Conservation (phyloP, 2,329 filamentous ascomycete species). For the Orbilia quercus region DNA sequence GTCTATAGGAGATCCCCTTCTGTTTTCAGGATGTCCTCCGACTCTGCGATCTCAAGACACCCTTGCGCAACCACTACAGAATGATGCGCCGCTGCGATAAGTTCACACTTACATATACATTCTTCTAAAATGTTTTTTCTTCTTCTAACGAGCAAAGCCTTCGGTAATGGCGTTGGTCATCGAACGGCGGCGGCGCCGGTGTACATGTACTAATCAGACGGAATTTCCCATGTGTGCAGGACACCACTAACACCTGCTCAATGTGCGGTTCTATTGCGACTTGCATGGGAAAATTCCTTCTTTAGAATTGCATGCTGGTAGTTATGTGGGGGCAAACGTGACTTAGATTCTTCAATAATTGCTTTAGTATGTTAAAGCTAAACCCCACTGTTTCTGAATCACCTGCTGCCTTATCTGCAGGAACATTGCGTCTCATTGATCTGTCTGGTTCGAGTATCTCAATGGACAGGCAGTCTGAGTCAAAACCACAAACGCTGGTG, state of each 20-base stretch:
- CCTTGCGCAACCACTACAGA: background rate
- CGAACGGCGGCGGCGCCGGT: background rate
- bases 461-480: background rate
- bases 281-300: background rate
- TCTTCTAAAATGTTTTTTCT: background rate
- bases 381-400: background rate
- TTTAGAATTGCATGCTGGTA: background rate
- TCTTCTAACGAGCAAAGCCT: background rate
- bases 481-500: slow-evolving; percentile 2
- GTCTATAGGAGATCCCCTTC: slow-evolving; percentile 3
- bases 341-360: background rate
- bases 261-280: slow-evolving; percentile 3
- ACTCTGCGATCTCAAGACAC: slow-evolving; percentile 6
- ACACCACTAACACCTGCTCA: slow-evolving; percentile 13
- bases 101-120: background rate
- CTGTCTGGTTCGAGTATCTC: slow-evolving; percentile 7
- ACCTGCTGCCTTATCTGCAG: slow-evolving; percentile 51
- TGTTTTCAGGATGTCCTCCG: slow-evolving; percentile 5
- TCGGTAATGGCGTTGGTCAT: slow-evolving; percentile 4
- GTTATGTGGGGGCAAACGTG: slow-evolving; percentile 13
- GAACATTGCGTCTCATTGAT: slow-evolving; percentile 17
- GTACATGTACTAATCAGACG: no score
- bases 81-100: background rate
- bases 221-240: slow-evolving; percentile 1
- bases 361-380: no score